A percentile compares a stretch with the other conserved stretches of the same genome.
Evolutionary conservation across 176 grass and related monocot genomes (phyloP).

Genomic region (Aegilops tauschii): DNA sequence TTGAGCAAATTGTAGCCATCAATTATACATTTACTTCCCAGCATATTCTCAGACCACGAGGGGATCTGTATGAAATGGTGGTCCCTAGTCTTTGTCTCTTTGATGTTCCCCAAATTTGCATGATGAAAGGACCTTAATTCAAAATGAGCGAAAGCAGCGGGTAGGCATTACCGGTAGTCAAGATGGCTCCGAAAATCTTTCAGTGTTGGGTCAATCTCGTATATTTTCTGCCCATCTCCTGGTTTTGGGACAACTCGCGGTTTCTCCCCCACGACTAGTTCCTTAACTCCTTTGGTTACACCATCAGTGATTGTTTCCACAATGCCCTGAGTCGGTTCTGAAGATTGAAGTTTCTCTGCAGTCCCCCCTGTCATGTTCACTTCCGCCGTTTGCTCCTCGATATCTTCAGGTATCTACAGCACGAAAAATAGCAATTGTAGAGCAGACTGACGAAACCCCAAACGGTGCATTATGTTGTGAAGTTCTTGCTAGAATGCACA

Average conservation of each 20-base stretch:
- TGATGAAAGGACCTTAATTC: not conserved
- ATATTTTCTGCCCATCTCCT: slow-evolving; percentile 79
- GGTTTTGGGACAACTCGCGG: slow-evolving; percentile 46
- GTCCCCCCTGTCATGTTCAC: not conserved
- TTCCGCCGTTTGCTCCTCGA: slow-evolving; percentile 15
- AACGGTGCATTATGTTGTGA: not conserved
- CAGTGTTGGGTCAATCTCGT: slow-evolving; percentile 72
- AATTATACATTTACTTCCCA: not conserved
- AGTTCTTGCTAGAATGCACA: not conserved
- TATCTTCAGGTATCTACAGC: slow-evolving; percentile 36
- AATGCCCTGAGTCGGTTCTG: slow-evolving; percentile 10
- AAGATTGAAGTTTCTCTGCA: slow-evolving; percentile 27
- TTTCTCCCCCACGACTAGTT: slow-evolving; percentile 46
- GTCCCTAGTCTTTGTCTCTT: not conserved
- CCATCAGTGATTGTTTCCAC: not conserved
- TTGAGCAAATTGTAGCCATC: not conserved
- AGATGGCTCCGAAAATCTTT: slow-evolving; percentile 57
- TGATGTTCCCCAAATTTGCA: slow-evolving; percentile 14
- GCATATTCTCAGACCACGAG: not conserved
- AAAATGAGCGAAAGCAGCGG: not conserved
- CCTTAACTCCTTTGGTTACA: slow-evolving; percentile 26
- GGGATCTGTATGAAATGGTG: not conserved
- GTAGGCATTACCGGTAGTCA: slow-evolving; percentile 64
- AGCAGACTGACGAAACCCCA: not conserved
- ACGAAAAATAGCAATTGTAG: not conserved